phyloP scores from a whole-genome alignment of 768 basidiomycete species.

The Cystofilobasidium ferigula region DNA sequence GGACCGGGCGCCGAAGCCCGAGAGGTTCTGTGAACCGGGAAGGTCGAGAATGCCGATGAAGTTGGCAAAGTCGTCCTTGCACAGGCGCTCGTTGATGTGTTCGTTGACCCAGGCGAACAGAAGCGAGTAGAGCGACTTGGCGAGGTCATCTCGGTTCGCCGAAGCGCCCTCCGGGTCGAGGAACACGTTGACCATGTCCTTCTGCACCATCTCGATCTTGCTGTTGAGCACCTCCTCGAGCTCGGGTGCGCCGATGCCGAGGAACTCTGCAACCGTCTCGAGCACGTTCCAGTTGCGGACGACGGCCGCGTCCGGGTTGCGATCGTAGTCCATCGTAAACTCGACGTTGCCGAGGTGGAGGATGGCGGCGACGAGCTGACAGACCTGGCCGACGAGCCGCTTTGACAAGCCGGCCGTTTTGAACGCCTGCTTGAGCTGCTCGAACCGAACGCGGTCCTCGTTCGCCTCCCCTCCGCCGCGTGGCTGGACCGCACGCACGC shows the following conservation, averaged over 20 bases:
- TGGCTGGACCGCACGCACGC: slow-evolving; percentile 16
- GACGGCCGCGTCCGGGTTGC: slow-evolving; percentile 85
- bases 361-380: slow-evolving; percentile 88
- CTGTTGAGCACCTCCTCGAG: slow-evolving; percentile 76
- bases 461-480: slow-evolving; percentile 28
- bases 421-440: slow-evolving; percentile 85
- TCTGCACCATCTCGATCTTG: slow-evolving; percentile 83
- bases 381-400: slow-evolving; percentile 84
- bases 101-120: slow-evolving; percentile 95
- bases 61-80: slow-evolving; percentile 67
- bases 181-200: slow-evolving; percentile 94
- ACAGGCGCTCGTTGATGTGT: slow-evolving; percentile 86
- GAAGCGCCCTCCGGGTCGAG: slow-evolving; percentile 87
- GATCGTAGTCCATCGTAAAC: slow-evolving; percentile 67
- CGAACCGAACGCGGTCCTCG: slow-evolving; percentile 78
- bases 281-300: slow-evolving; percentile 75
- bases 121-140: slow-evolving; percentile 83
- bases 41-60: slow-evolving; percentile 92
- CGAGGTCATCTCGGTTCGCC: slow-evolving; percentile 85
- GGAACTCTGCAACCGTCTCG: slow-evolving; percentile 76
- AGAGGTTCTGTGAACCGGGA: slow-evolving; percentile 80
- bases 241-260: slow-evolving; percentile 62
- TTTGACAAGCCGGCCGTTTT: slow-evolving; percentile 90
- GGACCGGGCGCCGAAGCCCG: slow-evolving; percentile 47
- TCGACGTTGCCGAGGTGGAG: slow-evolving; percentile 93